phyloP scores from a whole-genome alignment of 2,329 filamentous ascomycete genomes.

The Periconia sp. region DNA sequence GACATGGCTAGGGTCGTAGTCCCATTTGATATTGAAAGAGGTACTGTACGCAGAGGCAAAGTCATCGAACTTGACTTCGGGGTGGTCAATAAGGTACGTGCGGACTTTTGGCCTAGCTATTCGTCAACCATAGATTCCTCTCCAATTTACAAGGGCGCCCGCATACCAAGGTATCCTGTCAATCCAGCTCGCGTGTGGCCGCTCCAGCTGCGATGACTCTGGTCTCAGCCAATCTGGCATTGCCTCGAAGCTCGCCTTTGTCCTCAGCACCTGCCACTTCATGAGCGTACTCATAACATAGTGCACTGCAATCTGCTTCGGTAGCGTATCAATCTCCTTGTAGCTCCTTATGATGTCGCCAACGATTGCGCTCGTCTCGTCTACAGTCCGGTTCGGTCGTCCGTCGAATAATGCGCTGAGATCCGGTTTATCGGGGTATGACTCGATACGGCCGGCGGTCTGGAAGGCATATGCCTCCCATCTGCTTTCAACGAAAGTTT shows the following conservation, averaged over 20 bases:
- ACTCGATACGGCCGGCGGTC: constrained; percentile 13
- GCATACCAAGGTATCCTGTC: constrained; percentile 27
- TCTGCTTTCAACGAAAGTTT: constrained; percentile 24
- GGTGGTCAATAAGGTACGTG: constrained; percentile 25
- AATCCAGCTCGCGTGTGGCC: constrained; percentile 28
- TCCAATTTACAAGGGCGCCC: not conserved
- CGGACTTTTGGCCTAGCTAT: constrained; percentile 22
- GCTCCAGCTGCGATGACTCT: constrained; percentile 20
- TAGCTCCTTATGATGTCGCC: constrained; percentile 22
- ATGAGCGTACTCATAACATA: constrained; percentile 31
- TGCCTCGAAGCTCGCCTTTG: constrained; percentile 22
- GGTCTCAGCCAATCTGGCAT: constrained; percentile 33
- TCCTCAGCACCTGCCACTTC: constrained; percentile 29
- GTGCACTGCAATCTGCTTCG: constrained; percentile 28
- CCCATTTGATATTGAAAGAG: constrained; percentile 25
- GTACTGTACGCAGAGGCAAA: constrained; percentile 27
- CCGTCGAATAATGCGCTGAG: constrained; percentile 22
- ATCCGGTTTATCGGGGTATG: constrained; percentile 24
- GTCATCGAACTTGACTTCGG: constrained; percentile 27
- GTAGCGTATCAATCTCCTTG: constrained; percentile 26
- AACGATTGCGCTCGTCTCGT: constrained; percentile 19
- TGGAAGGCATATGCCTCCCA: constrained; percentile 25
- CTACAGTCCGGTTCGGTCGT: constrained; percentile 21
- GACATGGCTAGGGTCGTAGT: constrained; percentile 26
- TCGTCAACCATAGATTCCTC: not conserved